Base-by-base conservation (phyloP, 1,139 yeast genomes). In the Yamadazyma membranifaciens region DNA sequence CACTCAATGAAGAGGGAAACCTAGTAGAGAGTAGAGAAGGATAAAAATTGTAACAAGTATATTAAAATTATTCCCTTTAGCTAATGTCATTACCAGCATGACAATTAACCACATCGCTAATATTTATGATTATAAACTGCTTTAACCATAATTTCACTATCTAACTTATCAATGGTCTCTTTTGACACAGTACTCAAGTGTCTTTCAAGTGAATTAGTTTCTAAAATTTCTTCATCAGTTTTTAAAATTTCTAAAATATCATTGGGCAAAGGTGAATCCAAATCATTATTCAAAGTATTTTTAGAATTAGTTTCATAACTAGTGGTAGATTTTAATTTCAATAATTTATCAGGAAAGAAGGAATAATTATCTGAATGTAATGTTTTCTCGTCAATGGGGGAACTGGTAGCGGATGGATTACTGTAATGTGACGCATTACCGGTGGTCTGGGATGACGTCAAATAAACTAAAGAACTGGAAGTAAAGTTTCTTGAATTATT, bases 401-500 rank as follows among this genome's bases (percentile, higher is more conserved):
- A 50, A 29, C 36, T 24, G 4, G 45, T 40, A 1, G 46, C 16
- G 6, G 43, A 34, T 6, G 25, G 11, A n/a, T n/a, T 6, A 27
- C 7, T 27, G 7, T 9, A n/a, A 10, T 13, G 4, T 3, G 39
- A 35, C 2, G 44, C 15, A 15, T n/a, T 35, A 17, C 31, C 20
- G 11, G 51, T 45, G 24, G 39, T 16, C 9, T 33, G 28, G 9
- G 41, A 30, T n/a, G 22, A 30, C 2, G 51, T 37, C 33, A 48
- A 43, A 16, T 39, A 43, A n/a, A 41, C 44, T 3, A 48, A 47
- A 15, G 46, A 38, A 31, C 41, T 22, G 2, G 44, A 35, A 4
- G 41, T 24, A n/a, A 42, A 38, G 22, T 36, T 36, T 33, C 52
- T 42, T 16, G 54, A 41, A 40, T 73, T 73, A 49, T 78, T 79